Evolutionary conservation across 495 filamentous ascomycete genomes (phyloP).

Genomic region (Margaritispora aquatica): DNA sequence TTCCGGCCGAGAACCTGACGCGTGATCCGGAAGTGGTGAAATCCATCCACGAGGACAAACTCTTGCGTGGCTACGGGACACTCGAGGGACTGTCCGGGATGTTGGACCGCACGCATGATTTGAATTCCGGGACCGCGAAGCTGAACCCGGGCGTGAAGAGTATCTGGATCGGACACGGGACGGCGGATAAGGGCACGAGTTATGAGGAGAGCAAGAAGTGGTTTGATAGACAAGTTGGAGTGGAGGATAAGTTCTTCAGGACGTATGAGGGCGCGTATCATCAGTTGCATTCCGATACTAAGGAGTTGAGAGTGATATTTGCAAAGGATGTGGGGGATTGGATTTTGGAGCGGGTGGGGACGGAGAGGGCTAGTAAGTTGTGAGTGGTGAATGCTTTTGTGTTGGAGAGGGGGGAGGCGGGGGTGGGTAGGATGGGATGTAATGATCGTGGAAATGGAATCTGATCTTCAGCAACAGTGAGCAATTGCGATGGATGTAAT

Average conservation of each 20-base stretch:
- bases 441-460: too few relatives aligned
- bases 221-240: constrained; percentile 42
- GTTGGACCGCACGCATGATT: constrained; percentile 56
- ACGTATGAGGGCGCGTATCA: constrained; percentile 75
- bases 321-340: constrained; percentile 67
- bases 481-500: too few relatives aligned
- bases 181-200: constrained; percentile 57
- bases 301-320: constrained; percentile 53
- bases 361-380: constrained; percentile 6
- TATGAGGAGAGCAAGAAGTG: constrained; percentile 55
- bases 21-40: constrained; percentile 55
- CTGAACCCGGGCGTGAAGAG: constrained; percentile 30
- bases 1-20: constrained; percentile 52
- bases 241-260: constrained; percentile 62
- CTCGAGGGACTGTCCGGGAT: constrained; percentile 67
- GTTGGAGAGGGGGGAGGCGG: too few relatives aligned
- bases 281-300: constrained; percentile 66
- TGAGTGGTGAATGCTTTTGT: constrained; percentile 15
- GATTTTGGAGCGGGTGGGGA: constrained; percentile 50
- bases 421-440: too few relatives aligned
- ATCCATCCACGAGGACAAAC: constrained; percentile 50
- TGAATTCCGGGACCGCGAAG: constrained; percentile 39
- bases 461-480: too few relatives aligned
- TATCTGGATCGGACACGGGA: constrained; percentile 64
- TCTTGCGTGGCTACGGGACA: constrained; percentile 76